A percentile compares a stretch with the other conserved stretches of the same genome.
Conservation (phyloP, 768 basidiomycete species). For the Kwoniella heveanensis region DNA sequence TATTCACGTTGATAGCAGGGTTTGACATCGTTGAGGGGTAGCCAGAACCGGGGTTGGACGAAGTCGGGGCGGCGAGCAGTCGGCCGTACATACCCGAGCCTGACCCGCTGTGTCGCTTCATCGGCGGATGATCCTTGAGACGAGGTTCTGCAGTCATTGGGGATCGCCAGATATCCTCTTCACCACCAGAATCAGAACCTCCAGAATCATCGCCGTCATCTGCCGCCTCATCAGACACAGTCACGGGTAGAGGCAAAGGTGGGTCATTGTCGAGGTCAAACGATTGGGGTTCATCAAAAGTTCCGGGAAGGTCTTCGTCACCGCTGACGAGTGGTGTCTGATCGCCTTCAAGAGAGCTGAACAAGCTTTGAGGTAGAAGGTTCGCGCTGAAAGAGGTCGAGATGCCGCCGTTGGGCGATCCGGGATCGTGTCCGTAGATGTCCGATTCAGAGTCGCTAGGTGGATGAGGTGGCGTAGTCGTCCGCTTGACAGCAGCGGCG, state of each 20-base stretch:
- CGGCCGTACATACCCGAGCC: neutral
- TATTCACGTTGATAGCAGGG: conserved; percentile 3
- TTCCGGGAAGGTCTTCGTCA: conserved; percentile 13
- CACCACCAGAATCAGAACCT: conserved; percentile 28
- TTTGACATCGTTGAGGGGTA: neutral
- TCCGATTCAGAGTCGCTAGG: conserved; percentile 45
- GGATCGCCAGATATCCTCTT: conserved; percentile 34
- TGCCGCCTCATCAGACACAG: neutral
- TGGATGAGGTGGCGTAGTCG: conserved; percentile 16
- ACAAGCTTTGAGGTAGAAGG: conserved; percentile 55
- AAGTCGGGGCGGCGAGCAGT: neutral
- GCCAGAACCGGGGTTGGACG: neutral
- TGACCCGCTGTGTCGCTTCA: conserved; percentile 1
- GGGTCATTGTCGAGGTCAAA: conserved; percentile 14
- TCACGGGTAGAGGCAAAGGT: neutral
- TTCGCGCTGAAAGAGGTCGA: conserved; percentile 56
- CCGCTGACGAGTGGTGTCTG: conserved; percentile 40
- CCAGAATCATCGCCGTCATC: conserved; percentile 25
- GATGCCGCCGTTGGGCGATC: conserved; percentile 56
- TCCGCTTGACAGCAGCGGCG: neutral
- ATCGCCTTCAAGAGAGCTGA: conserved; percentile 55
- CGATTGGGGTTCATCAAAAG: conserved; percentile 21
- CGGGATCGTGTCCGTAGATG: conserved; percentile 50
- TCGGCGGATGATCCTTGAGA: conserved; percentile 1
- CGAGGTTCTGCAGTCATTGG: conserved; percentile 17